Conservation (phyloP, 176 grass and related monocot genomes). For the Carex kokanica region DNA sequence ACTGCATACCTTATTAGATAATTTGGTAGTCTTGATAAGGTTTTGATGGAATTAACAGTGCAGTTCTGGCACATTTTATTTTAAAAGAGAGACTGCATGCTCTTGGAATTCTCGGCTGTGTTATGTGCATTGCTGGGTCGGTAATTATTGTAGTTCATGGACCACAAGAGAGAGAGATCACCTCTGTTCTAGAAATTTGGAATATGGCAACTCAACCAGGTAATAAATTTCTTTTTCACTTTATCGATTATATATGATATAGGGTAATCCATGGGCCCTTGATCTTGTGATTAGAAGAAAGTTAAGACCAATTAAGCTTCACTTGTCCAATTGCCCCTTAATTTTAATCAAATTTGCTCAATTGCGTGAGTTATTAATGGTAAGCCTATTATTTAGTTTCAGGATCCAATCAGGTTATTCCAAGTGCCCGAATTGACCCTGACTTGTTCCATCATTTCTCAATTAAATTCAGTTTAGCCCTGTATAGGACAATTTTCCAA, state of each 20-base stretch:
- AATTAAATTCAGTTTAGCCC: not conserved
- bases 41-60: conserved; percentile 41
- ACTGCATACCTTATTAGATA: not conserved
- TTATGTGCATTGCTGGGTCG: conserved; percentile 88
- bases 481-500: not conserved
- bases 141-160: conserved; percentile 86
- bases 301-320: not conserved
- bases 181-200: conserved; percentile 90
- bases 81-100: conserved; percentile 81
- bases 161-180: conserved; percentile 82
- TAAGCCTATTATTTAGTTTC: not conserved
- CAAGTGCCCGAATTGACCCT: not conserved
- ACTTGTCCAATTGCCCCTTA: not conserved
- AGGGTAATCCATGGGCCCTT: not conserved
- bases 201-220: conserved; percentile 81
- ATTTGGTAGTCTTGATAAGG: conserved; percentile 14
- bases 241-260: not conserved
- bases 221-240: conserved; percentile 13
- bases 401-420: not conserved
- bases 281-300: not conserved
- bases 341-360: not conserved
- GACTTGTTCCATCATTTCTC: not conserved
- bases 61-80: conserved; percentile 92
- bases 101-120: conserved; percentile 75
- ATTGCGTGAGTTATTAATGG: not conserved